Base-by-base conservation (phyloP, 495 filamentous ascomycete genomes). In the Astrocystis sublimbata region DNA sequence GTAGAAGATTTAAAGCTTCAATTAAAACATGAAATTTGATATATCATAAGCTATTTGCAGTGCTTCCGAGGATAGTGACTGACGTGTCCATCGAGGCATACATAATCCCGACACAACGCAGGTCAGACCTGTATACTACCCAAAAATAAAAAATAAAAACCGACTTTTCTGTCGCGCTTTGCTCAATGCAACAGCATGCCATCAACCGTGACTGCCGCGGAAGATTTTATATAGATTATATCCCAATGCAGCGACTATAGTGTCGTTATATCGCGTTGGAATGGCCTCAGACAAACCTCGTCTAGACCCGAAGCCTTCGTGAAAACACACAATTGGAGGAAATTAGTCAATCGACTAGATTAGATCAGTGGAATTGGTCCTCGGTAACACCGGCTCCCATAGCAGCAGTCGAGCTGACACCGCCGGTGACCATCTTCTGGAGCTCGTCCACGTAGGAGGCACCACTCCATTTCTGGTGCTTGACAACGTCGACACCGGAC, bases 341-440 rank as follows among this genome's bases (percentile, higher is more conserved):
- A n/a, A n/a, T n/a, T n/a, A n/a, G n/a, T n/a, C n/a, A n/a, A n/a
- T n/a, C n/a, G n/a, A n/a, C n/a, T n/a, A n/a, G n/a, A n/a, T n/a
- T 3, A 24, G 45, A 54, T 56, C 31, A 85, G 68, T 84, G 77
- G 61, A 98, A 98, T 80, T 98, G 94, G 72, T 96, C 92, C 82
- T 98, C 94, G 12, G 94, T 98, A 55, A 98, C 94, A 46, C 96
- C 94, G 80, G 91, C 91, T 10, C 94, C 94, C 94, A 98, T 98
- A 4, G 94, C 94, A 38, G 88, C 89, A 1, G 94, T 98, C 49
- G 85, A 89, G 72, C 88, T 93, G 53, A 98, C 87, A 66, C 94
- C 94, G 6, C 94, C 96, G 6, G 87, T 92, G 10, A 98, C 92
- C 94, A 98, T 97, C 85, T 96, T 97, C 72, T 96, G 79, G 80